phyloP scores from a whole-genome alignment of 441 rosid genomes.

The Corymbia calophylla region DNA sequence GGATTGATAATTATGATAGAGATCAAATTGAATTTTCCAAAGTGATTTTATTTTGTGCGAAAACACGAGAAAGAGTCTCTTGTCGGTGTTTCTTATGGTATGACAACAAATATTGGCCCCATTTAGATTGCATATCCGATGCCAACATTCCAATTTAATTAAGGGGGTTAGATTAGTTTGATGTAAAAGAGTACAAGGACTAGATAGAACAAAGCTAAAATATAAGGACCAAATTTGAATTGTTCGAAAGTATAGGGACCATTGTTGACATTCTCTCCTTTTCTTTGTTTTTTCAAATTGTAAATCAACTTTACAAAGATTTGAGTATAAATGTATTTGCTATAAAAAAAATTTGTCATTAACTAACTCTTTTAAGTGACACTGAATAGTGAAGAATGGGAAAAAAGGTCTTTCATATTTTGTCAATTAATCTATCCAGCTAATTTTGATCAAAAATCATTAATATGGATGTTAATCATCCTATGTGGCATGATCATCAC shows the following conservation, averaged over 20 bases:
- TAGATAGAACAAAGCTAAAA: background rate
- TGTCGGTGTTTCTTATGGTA: too few relatives aligned
- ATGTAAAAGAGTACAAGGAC: background rate
- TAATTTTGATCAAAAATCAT: too few relatives aligned
- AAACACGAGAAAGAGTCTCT: too few relatives aligned
- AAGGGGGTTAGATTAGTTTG: background rate
- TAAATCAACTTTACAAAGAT: background rate
- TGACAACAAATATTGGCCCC: background rate
- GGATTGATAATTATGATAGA: too few relatives aligned
- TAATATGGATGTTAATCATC: rapidly evolving
- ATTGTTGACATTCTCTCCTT: background rate
- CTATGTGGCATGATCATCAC: rapidly evolving
- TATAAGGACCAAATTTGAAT: background rate
- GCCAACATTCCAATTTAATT: background rate
- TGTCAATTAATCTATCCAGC: too few relatives aligned
- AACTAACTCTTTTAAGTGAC: background rate
- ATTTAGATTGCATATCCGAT: background rate
- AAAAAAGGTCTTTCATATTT: background rate
- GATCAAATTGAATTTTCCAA: too few relatives aligned
- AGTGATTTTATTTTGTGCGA: too few relatives aligned
- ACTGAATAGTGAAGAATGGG: background rate
- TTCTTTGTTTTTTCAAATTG: background rate
- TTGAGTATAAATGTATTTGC: too few relatives aligned
- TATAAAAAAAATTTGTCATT: too few relatives aligned
- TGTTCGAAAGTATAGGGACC: background rate